These are phyloP conservation scores for Fraxinus nigra DNA, from an alignment of 305 asterid species.

Conservation along the genomic window DNA sequence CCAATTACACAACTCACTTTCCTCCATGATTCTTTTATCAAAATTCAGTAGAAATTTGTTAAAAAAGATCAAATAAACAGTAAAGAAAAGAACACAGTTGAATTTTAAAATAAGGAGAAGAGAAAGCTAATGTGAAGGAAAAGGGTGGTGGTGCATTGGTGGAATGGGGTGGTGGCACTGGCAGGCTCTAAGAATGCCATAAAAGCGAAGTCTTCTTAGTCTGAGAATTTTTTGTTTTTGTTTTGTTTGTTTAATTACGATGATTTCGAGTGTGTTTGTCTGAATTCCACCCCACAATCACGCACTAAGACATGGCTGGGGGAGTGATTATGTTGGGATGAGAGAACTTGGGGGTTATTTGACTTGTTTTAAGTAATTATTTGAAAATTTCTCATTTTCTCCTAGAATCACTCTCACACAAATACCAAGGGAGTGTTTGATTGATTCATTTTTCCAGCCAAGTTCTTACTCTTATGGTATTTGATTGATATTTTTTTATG, in stretches of 20 bases:
- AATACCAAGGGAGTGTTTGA: too few species aligned
- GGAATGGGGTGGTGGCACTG: slow-evolving; percentile 17
- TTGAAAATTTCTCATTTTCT: too few species aligned
- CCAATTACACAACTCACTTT: slow-evolving; percentile 59
- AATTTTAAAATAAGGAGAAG: slow-evolving; percentile 1
- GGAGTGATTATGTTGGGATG: neutral
- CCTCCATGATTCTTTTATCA: slow-evolving; percentile 50
- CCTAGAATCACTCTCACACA: too few species aligned
- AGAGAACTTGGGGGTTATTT: neutral
- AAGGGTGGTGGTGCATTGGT: slow-evolving; percentile 30
- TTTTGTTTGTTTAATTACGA: neutral
- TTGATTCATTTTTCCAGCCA: too few species aligned
- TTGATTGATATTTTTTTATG: too few species aligned
- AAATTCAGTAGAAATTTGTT: slow-evolving; percentile 13
- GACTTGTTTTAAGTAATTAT: neutral
- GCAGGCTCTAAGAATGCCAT: neutral
- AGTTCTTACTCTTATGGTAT: too few species aligned
- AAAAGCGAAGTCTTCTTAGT: neutral
- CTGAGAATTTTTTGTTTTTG: neutral
- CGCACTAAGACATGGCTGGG: neutral
- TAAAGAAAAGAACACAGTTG: slow-evolving; percentile 15
- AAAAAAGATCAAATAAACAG: slow-evolving; percentile 19
- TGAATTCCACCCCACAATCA: neutral
- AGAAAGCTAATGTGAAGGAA: slow-evolving; percentile 21
- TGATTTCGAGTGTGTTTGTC: neutral